phyloP scores from a whole-genome alignment of 345 rosid genomes.

The Gossypium turneri region DNA sequence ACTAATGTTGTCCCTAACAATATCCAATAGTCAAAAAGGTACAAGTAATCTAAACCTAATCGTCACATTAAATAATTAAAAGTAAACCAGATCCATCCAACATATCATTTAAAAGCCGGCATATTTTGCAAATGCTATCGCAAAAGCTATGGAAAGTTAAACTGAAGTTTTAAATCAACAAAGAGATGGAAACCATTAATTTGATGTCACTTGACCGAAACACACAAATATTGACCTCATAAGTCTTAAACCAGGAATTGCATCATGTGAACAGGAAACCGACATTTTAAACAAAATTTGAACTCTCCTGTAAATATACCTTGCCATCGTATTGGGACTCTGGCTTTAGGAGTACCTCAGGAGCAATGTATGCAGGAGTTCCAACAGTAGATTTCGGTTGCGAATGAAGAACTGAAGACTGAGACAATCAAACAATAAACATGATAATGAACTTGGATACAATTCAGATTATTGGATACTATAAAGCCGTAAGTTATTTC shows the following conservation, averaged over 20 bases:
- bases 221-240: neutral
- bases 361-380: constrained; percentile 97
- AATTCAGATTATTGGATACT: neutral
- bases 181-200: neutral
- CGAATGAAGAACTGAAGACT: constrained; percentile 93
- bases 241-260: neutral
- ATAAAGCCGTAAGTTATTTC: neutral
- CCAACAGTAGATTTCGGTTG: constrained; percentile 99
- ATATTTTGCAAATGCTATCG: neutral
- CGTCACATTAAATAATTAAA: neutral
- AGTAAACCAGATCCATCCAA: neutral
- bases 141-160: neutral
- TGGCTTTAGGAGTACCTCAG: constrained; percentile 77
- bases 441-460: neutral
- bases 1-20: neutral
- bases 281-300: neutral
- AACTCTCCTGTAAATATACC: constrained; percentile 38
- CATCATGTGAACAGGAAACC: neutral
- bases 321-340: constrained; percentile 78
- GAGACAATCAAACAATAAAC: constrained; percentile 17
- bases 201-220: neutral
- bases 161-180: neutral
- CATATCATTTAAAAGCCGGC: neutral
- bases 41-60: neutral
- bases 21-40: neutral